phyloP scores from a whole-genome alignment of 2,329 filamentous ascomycete genomes.

The Chrysoporthe deuterocubensis region DNA sequence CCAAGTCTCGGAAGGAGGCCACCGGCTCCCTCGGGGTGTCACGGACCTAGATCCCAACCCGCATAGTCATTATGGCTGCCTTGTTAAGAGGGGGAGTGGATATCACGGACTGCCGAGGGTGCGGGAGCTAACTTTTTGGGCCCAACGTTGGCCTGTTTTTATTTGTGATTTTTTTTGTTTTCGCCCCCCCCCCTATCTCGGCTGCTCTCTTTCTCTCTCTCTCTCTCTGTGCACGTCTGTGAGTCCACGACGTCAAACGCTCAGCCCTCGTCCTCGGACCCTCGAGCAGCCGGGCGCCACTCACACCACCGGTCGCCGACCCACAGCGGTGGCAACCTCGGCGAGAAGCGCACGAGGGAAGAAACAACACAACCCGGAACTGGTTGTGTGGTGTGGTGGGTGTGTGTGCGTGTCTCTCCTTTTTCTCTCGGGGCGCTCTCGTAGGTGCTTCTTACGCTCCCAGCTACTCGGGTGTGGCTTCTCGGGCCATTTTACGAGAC shows the following conservation, averaged over 20 bases:
- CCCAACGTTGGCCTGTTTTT: too few species aligned
- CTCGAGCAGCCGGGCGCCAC: conserved; percentile 7
- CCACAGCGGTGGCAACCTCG: conserved; percentile 1
- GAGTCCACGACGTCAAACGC: conserved; percentile 1
- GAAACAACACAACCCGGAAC: neutral
- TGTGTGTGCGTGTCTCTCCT: too few species aligned
- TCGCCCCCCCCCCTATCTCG: neutral
- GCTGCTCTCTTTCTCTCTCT: neutral
- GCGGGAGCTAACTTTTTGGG: too few species aligned
- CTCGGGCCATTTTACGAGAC: conserved; percentile 7
- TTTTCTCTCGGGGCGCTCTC: neutral
- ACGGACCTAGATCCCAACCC: too few species aligned
- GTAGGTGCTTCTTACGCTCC: neutral
- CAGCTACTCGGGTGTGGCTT: neutral
- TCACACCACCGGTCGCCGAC: neutral
- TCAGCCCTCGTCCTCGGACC: conserved; percentile 9
- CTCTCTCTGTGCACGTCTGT: neutral
- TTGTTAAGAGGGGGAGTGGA: too few species aligned
- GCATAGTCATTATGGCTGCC: too few species aligned
- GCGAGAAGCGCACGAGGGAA: neutral
- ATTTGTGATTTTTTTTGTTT: too few species aligned
- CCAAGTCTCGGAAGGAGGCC: too few species aligned
- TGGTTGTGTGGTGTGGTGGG: too few species aligned
- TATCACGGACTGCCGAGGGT: too few species aligned
- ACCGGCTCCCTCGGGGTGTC: too few species aligned